Evolutionary conservation across 495 filamentous ascomycete species (phyloP).

Genomic region (Annulohypoxylon bovei): DNA sequence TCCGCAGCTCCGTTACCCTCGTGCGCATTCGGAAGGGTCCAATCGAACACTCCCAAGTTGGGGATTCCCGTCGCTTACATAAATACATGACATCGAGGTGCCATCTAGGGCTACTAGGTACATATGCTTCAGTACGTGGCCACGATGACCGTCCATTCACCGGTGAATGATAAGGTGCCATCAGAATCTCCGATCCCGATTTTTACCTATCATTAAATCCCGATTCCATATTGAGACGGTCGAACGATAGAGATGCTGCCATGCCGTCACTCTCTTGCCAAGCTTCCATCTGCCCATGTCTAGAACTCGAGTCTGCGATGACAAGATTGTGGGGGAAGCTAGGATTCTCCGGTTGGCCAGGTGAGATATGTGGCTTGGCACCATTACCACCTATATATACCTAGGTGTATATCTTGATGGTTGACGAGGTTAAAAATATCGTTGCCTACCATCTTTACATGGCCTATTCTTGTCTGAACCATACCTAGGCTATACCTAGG

Average conservation of each 20-base stretch:
- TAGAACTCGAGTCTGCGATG: slow-evolving; percentile 13
- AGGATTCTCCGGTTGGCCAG: slow-evolving; percentile 23
- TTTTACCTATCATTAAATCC: not conserved
- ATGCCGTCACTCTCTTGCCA: slow-evolving; percentile 27
- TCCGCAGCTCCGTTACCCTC: slow-evolving; percentile 42
- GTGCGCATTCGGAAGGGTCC: slow-evolving; percentile 25
- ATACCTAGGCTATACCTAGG: not conserved
- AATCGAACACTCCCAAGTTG: slow-evolving; percentile 15
- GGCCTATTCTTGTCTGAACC: not conserved
- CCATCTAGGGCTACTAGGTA: slow-evolving; percentile 1
- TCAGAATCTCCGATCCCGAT: slow-evolving; percentile 3
- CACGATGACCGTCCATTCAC: not conserved
- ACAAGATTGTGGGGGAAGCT: slow-evolving; percentile 35
- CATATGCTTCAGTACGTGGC: not conserved
- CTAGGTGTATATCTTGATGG: not conserved
- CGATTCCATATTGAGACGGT: not conserved
- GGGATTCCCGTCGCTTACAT: slow-evolving; percentile 9
- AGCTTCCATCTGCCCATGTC: slow-evolving; percentile 39
- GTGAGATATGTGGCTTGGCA: slow-evolving; percentile 28
- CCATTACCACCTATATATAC: not conserved
- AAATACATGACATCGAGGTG: slow-evolving; percentile 12
- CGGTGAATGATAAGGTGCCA: slow-evolving; percentile 9
- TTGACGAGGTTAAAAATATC: not conserved
- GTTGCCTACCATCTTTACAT: not conserved
- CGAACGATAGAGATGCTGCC: not conserved